Evolutionary conservation across 805 yeast genomes (phyloP).

Genomic region (Teunomyces atbi): DNA sequence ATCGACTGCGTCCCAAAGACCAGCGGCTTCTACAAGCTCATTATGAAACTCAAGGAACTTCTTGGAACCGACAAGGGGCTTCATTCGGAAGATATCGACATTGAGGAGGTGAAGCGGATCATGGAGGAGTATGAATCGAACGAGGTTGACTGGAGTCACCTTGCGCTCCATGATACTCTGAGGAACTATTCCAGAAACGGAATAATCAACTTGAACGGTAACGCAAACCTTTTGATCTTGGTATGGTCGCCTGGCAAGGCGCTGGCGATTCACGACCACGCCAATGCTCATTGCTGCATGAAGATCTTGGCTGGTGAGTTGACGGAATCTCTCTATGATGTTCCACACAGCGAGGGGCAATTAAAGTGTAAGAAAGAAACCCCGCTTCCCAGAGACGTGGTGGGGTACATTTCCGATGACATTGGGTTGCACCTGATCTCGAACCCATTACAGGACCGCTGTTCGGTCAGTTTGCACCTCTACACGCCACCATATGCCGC

Average conservation of each 20-base stretch:
- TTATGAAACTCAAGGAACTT: conserved; percentile 23
- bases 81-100: conserved; percentile 51
- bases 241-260: conserved; percentile 71
- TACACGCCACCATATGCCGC: conserved; percentile 78
- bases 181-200: conserved; percentile 67
- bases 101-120: conserved; percentile 40
- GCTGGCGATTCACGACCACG: conserved; percentile 71
- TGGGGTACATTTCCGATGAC: conserved; percentile 63
- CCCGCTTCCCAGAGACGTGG: conserved; percentile 39
- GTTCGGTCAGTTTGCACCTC: conserved; percentile 64
- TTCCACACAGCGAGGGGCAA: conserved; percentile 38
- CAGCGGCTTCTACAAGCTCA: conserved; percentile 21
- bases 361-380: conserved; percentile 27
- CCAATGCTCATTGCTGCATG: conserved; percentile 74
- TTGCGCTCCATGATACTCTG: conserved; percentile 52
- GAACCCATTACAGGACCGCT: conserved; percentile 42
- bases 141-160: conserved; percentile 56
- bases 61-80: conserved; percentile 34
- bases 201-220: conserved; percentile 64
- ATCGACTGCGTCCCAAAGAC: conserved; percentile 3
- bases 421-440: conserved; percentile 66
- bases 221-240: conserved; percentile 63
- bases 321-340: conserved; percentile 54
- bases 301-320: conserved; percentile 61
- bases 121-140: conserved; percentile 49